phyloP scores from a whole-genome alignment of 2,329 filamentous ascomycete genomes.

The Exophiala xenobiotica region DNA sequence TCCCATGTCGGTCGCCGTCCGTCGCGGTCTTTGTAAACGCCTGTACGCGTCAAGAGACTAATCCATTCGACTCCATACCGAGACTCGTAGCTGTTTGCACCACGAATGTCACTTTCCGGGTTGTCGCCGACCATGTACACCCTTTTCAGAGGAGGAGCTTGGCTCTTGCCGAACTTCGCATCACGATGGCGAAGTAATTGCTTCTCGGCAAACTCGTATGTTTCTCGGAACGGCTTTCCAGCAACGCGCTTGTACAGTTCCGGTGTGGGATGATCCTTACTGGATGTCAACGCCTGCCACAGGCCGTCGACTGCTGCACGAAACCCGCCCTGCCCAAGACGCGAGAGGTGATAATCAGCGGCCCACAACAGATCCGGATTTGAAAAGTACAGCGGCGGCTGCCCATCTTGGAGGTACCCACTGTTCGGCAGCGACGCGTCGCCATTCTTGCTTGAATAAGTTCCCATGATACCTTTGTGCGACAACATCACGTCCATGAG shows the following conservation, averaged over 20 bases:
- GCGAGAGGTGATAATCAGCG: constrained; percentile 76
- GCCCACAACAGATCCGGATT: constrained; percentile 92
- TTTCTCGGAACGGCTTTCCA: constrained; percentile 76
- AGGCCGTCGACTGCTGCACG: constrained; percentile 76
- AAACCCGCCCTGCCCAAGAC: constrained; percentile 90
- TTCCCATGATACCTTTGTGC: constrained; percentile 74
- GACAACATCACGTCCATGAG: constrained; percentile 83
- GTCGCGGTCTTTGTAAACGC: constrained; percentile 64
- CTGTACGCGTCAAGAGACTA: constrained; percentile 54
- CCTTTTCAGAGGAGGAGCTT: constrained; percentile 54
- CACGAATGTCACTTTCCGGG: constrained; percentile 83
- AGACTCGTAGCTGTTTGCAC: constrained; percentile 74
- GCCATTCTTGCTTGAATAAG: constrained; percentile 71
- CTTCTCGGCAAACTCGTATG: constrained; percentile 81
- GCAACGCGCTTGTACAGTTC: constrained; percentile 52
- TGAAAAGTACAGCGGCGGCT: constrained; percentile 80
- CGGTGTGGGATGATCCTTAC: constrained; percentile 10
- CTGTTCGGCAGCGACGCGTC: constrained; percentile 62
- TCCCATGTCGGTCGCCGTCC: constrained; percentile 56
- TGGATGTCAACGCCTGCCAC: constrained; percentile 68
- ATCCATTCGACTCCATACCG: constrained; percentile 68
- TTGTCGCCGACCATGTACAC: constrained; percentile 97
- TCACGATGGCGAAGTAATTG: constrained; percentile 63
- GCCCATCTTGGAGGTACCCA: constrained; percentile 79
- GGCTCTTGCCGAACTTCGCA: constrained; percentile 42